Evolutionary conservation across 331 rosid species (phyloP).

Genomic region (Prunus yedoensis): DNA sequence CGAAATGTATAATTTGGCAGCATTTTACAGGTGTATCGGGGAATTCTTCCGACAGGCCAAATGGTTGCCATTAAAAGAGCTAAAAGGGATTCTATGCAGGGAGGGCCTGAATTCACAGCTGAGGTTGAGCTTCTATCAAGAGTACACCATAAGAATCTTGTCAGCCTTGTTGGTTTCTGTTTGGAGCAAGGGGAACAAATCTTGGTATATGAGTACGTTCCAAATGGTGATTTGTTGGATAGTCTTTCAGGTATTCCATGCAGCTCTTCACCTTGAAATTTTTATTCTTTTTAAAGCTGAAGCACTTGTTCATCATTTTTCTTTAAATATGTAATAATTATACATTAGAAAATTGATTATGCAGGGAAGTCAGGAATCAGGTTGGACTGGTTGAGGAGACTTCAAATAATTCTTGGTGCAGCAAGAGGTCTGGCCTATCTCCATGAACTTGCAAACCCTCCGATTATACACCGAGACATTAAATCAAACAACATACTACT

Average conservation of each 20-base stretch:
- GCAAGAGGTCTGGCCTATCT: constrained; percentile 27
- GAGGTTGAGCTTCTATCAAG: constrained; percentile 70
- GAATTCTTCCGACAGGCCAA: constrained; percentile 50
- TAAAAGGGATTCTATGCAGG: constrained; percentile 47
- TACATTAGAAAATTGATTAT: neutral
- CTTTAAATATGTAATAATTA: neutral
- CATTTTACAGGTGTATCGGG: constrained; percentile 53
- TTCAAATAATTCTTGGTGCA: constrained; percentile 17
- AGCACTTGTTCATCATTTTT: neutral
- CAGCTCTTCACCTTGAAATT: constrained; percentile 1
- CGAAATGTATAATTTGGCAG: neutral
- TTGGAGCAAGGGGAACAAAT: constrained; percentile 59
- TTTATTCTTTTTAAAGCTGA: neutral
- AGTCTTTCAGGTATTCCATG: constrained; percentile 18
- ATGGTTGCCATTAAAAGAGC: constrained; percentile 62
- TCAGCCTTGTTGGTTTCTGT: constrained; percentile 54
- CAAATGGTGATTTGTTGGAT: constrained; percentile 48
- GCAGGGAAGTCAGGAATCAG: constrained; percentile 23
- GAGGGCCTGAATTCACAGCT: constrained; percentile 21
- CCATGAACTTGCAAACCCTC: constrained; percentile 25
- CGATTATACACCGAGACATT: constrained; percentile 27
- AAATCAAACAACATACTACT: constrained; percentile 26
- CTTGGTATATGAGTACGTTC: constrained; percentile 52
- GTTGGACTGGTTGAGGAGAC: constrained; percentile 31
- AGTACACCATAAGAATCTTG: constrained; percentile 54